These are phyloP conservation scores for Paraphoma chrysanthemicola DNA, from an alignment of 2,329 filamentous ascomycete species.

Conservation along the genomic window DNA sequence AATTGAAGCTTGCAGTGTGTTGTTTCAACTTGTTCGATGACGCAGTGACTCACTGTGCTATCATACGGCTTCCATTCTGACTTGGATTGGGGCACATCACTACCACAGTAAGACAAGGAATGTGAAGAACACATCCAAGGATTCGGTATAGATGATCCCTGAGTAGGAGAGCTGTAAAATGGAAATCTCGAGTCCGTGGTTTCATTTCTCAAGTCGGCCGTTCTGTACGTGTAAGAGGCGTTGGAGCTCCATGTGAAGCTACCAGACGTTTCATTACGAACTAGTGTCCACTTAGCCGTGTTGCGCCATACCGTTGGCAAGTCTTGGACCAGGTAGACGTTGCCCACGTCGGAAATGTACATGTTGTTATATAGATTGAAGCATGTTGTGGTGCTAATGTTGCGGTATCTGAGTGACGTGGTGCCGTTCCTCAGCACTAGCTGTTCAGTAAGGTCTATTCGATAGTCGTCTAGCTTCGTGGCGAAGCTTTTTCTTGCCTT, in stretches of 20 bases:
- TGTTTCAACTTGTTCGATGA: slow-evolving; percentile 23
- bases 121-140: too few relatives aligned
- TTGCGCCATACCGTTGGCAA: slow-evolving; percentile 12
- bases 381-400: slow-evolving; percentile 7
- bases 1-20: slow-evolving; percentile 32
- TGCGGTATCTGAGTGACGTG: slow-evolving; percentile 1
- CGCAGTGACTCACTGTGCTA: slow-evolving; percentile 20
- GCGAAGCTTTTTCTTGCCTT: not conserved
- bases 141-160: too few relatives aligned
- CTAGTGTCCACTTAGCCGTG: not conserved
- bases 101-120: too few relatives aligned
- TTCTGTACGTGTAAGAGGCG: not conserved
- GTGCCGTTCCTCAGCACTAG: not conserved
- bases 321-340: slow-evolving; percentile 18
- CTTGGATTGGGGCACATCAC: slow-evolving; percentile 10
- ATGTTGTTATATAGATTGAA: slow-evolving; percentile 14
- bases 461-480: not conserved
- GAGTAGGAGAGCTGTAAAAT: slow-evolving; percentile 4
- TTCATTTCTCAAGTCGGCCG: not conserved
- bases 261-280: not conserved
- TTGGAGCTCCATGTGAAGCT: not conserved
- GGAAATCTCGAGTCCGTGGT: not conserved
- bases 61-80: slow-evolving; percentile 17
- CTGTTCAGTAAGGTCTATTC: not conserved
- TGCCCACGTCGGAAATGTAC: slow-evolving; percentile 16